A percentile compares a stretch with the other conserved stretches of the same genome.
Conservation (phyloP, 2,329 filamentous ascomycete species). For the Colletotrichum cuscutae region DNA sequence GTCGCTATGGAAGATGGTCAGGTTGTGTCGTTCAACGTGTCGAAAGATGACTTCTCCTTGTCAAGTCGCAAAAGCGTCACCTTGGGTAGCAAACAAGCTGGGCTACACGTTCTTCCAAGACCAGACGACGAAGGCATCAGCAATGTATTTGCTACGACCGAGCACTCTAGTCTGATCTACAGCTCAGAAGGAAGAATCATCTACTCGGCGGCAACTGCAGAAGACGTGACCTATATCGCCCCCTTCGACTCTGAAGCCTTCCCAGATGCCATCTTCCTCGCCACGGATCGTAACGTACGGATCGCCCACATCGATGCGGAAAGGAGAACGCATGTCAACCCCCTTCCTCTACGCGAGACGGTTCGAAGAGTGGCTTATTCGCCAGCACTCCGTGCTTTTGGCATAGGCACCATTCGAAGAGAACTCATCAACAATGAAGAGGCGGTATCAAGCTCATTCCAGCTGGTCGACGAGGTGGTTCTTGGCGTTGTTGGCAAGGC, state of each 20-base stretch:
- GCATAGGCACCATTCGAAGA: slow-evolving; percentile 84
- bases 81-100: slow-evolving; percentile 85
- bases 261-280: slow-evolving; percentile 82
- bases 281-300: slow-evolving; percentile 79
- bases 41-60: slow-evolving; percentile 68
- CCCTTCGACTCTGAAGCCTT: slow-evolving; percentile 85
- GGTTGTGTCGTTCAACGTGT: slow-evolving; percentile 84
- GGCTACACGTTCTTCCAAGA: slow-evolving; percentile 79
- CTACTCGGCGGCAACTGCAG: slow-evolving; percentile 93
- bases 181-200: slow-evolving; percentile 87
- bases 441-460: slow-evolving; percentile 81
- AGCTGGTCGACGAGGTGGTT: slow-evolving; percentile 88
- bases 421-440: slow-evolving; percentile 78
- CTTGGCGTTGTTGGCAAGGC: slow-evolving; percentile 81
- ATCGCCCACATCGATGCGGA: slow-evolving; percentile 86
- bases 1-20: slow-evolving; percentile 93
- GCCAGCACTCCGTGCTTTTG: slow-evolving; percentile 81
- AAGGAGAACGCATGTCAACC: slow-evolving; percentile 87
- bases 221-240: slow-evolving; percentile 84
- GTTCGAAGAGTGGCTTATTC: slow-evolving; percentile 91
- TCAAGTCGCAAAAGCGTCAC: slow-evolving; percentile 83
- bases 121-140: slow-evolving; percentile 68
- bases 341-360: slow-evolving; percentile 81
- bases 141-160: slow-evolving; percentile 92
- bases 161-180: slow-evolving; percentile 94